phyloP scores from a whole-genome alignment of 306 rosid genomes.

The Acacia melanoxylon region DNA sequence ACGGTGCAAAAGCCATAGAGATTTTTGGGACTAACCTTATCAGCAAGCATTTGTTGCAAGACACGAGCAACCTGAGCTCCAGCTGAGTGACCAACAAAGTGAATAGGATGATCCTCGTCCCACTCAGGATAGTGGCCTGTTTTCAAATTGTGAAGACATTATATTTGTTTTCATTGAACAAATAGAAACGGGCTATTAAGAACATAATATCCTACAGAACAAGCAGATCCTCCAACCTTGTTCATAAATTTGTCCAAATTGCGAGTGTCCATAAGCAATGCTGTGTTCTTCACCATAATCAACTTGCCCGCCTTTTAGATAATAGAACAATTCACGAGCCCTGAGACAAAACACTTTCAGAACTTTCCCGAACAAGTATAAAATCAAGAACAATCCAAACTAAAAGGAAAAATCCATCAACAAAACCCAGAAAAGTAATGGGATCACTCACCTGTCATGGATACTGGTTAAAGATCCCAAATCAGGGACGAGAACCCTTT shows the following conservation, averaged over 20 bases:
- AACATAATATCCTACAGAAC: slow-evolving; percentile 10
- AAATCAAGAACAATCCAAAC: background rate
- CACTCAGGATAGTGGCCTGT: slow-evolving; percentile 94
- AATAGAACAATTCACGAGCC: slow-evolving; percentile 94
- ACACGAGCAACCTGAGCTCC: slow-evolving; percentile 97
- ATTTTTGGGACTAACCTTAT: slow-evolving; percentile 67
- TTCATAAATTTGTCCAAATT: slow-evolving; percentile 75
- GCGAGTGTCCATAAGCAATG: slow-evolving; percentile 83
- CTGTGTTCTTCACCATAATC: slow-evolving; percentile 97
- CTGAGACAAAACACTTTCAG: slow-evolving; percentile 40
- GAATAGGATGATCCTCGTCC: slow-evolving; percentile 96
- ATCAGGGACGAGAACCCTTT: slow-evolving; percentile 96
- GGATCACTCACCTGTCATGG: slow-evolving; percentile 67
- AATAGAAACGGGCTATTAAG: background rate
- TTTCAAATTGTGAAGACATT: slow-evolving; percentile 27
- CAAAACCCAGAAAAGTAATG: background rate
- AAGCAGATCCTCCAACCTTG: slow-evolving; percentile 53
- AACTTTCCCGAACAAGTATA: background rate
- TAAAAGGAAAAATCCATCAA: background rate
- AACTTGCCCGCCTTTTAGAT: slow-evolving; percentile 93
- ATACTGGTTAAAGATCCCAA: slow-evolving; percentile 93
- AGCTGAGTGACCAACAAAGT: slow-evolving; percentile 95
- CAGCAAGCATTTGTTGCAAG: slow-evolving; percentile 97
- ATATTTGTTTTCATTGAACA: background rate
- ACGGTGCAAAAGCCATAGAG: background rate